A percentile compares a stretch with the other conserved stretches of the same genome.
Evolutionary conservation across 2,329 filamentous ascomycete genomes (phyloP).

Genomic region (Claviceps maximensis): DNA sequence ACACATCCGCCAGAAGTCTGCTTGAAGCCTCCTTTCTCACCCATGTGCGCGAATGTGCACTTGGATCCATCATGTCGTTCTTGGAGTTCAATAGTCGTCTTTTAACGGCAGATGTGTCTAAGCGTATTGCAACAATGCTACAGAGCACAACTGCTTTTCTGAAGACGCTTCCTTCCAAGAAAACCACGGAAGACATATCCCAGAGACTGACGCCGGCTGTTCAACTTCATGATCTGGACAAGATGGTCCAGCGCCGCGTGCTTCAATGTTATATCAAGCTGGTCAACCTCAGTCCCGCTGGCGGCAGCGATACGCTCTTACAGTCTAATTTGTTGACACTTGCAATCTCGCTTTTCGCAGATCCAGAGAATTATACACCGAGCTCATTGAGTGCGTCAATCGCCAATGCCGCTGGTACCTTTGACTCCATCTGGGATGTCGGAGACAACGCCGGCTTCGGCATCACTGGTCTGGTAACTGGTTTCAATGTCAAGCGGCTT

Average conservation of each 20-base stretch:
- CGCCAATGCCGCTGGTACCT: slow-evolving; percentile 75
- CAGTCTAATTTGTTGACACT: slow-evolving; percentile 86
- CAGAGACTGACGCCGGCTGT: slow-evolving; percentile 74
- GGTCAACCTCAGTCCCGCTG: slow-evolving; percentile 74
- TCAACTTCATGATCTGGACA: slow-evolving; percentile 77
- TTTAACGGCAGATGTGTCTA: slow-evolving; percentile 86
- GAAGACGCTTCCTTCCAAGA: slow-evolving; percentile 71
- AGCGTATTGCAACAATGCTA: slow-evolving; percentile 83
- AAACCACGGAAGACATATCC: slow-evolving; percentile 72
- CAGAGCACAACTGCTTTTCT: slow-evolving; percentile 88
- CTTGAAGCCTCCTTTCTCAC: slow-evolving; percentile 86
- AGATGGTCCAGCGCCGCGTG: slow-evolving; percentile 86
- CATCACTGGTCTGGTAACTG: slow-evolving; percentile 70
- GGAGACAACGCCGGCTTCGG: slow-evolving; percentile 92
- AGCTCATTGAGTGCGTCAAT: slow-evolving; percentile 83
- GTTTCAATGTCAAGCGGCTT: slow-evolving; percentile 58
- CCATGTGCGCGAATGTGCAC: slow-evolving; percentile 86
- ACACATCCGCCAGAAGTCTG: slow-evolving; percentile 67
- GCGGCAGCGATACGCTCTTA: slow-evolving; percentile 71
- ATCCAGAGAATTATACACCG: slow-evolving; percentile 76
- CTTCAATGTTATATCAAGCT: slow-evolving; percentile 91
- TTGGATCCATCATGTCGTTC: slow-evolving; percentile 85
- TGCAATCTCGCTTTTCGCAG: slow-evolving; percentile 82
- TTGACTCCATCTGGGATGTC: slow-evolving; percentile 91
- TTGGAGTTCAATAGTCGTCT: slow-evolving; percentile 86